A percentile compares a stretch with the other conserved stretches of the same genome.
Conservation (phyloP, 2,329 filamentous ascomycete species). For the Arthrobotrys conoides region DNA sequence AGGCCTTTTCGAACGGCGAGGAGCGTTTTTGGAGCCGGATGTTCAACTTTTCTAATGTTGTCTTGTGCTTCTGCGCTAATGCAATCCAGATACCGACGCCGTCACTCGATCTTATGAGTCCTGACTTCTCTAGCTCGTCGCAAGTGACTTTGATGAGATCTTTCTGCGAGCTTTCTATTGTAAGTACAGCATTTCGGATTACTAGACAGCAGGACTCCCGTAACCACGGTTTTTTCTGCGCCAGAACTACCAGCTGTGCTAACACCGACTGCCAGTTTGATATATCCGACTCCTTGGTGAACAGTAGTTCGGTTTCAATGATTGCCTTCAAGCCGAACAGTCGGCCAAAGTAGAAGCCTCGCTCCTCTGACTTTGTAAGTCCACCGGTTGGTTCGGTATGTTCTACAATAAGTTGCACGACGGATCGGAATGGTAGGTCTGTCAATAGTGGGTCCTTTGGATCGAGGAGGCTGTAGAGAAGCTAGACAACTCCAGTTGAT, state of each 20-base stretch:
- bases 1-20: constrained; percentile 52
- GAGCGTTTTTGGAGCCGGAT: constrained; percentile 43
- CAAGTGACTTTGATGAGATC: constrained; percentile 76
- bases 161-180: constrained; percentile 70
- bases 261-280: constrained; percentile 75
- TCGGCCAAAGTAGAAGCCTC: constrained; percentile 86
- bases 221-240: constrained; percentile 88
- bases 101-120: constrained; percentile 84
- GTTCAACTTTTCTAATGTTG: constrained; percentile 64
- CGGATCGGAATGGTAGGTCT: constrained; percentile 46
- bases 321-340: constrained; percentile 90
- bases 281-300: constrained; percentile 66
- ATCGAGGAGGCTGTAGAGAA: constrained; percentile 47
- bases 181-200: constrained; percentile 44
- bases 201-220: constrained; percentile 86
- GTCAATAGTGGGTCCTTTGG: constrained; percentile 39
- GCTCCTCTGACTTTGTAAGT: constrained; percentile 79
- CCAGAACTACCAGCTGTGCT: constrained; percentile 79
- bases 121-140: constrained; percentile 74
- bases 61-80: constrained; percentile 70
- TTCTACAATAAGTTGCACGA: constrained; percentile 60
- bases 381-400: constrained; percentile 53
- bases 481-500: constrained; percentile 29
- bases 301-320: constrained; percentile 81
- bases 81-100: constrained; percentile 89